Base-by-base conservation (phyloP, 352 stramenopile genomes). In the Phytopythium kandeliae region DNA sequence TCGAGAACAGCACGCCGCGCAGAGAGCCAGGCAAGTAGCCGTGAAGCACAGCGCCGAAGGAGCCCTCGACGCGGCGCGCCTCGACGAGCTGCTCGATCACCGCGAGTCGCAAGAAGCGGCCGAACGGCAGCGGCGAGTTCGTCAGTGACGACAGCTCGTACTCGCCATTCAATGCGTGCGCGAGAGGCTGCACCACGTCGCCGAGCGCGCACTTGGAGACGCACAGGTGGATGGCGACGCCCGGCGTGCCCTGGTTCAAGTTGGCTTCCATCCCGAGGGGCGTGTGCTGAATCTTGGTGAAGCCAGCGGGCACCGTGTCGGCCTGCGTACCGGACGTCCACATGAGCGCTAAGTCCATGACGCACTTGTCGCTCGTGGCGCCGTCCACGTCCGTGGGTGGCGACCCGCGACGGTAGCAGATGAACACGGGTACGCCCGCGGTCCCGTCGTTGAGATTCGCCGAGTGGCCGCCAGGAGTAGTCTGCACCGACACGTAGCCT, bases 241-340 rank as follows among this genome's bases (percentile, higher is more conserved):
- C 78, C 5, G 25, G 69, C 4, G 83, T 91, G 13, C 83, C 83
- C 55, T 92, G 78, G 40, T 92, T 91, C 51, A 95, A 34, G 55
- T 93, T 94, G 8, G 85, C 85, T 28, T 92, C 81, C 82, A 95
- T 93, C 9, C 85, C 85, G 0, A 95, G 63, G 37, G 85, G 85
- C 2, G 85, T 95, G 40, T 95, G 81, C 49, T 86, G 73, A 33
- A 95, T 79, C 51, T 95, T 95, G 11, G 71, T 88, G 53, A 89
- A 95, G 11, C 81, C 79, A 1, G 46, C 50, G 1, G 85, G 81
- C 17, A 92, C 49, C 9, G 74, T 57, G 38, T 94, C 81, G 1
- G 66, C 65, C 53, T 86, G 67, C 0, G 63, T 55, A 0, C 79
- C 78, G 4, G 80, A 89, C 16, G 83, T 87, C 78, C 80, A 91